Evolutionary conservation across 129 eudicot genomes (phyloP), one percentile per base, ranked within the genome.

Genomic region (Flaveria sonorensis): DNA sequence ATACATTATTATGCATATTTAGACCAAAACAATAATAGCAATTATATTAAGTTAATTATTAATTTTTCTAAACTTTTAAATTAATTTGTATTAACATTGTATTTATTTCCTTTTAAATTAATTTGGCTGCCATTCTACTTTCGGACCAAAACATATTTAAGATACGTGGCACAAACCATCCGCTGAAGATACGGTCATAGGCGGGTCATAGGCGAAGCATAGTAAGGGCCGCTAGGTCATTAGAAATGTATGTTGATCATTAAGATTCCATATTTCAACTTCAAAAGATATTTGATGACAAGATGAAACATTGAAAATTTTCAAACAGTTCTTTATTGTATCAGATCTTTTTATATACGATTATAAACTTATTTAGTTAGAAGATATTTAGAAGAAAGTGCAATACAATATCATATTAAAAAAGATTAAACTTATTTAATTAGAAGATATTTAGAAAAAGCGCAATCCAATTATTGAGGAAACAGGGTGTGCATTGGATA

Each of bases 401-500:
- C 51, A 70, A 1, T 68, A 40, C 21, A 18, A 36, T 36, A 15
- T 65, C 39, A 32, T 65, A 63, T 30, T 65, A 65, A 16, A 7
- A 9, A 30, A 36, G 14, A 36, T 16, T 65, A 65, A 65, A 65
- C 70, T 30, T 65, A 65, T 65, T 30, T 65, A 65, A 65, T 65
- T 32, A 67, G 32, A 72, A 72, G 66, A 72, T 72, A 72, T 43
- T 74, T 74, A 61, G 0, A 74, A 77, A 77, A 65, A 36, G 83
- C 72, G 78, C 77, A 47, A 72, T 71, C n/a, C 66, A 72, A 79
- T 50, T 79, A 71, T 61, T 71, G 72, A 63, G 63, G 36, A 62
- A 79, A 72, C 76, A 78, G 70, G 76, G 67, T 50, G 77, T 62
- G 72, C 73, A 63, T 72, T 4, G 55, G 73, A 79, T 79, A 79